Conservation (phyloP, 768 basidiomycete genomes). For the Psilocybe cyanescens region DNA sequence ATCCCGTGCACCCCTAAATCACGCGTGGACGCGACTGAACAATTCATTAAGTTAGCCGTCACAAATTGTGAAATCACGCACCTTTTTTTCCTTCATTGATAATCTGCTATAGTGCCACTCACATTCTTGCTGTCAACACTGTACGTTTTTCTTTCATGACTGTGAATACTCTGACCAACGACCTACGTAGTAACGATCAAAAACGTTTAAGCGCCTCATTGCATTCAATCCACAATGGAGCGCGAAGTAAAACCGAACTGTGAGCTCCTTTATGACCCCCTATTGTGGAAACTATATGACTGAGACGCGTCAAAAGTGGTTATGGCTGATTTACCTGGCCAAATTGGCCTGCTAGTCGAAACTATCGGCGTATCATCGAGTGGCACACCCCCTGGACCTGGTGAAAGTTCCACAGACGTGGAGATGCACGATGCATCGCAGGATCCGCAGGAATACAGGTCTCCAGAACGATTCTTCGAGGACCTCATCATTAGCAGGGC, state of each 20-base stretch:
- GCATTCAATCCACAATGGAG: not conserved
- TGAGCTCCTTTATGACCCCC: not conserved
- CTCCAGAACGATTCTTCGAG: conserved; percentile 1
- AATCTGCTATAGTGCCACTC: not conserved
- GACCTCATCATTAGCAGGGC: conserved; percentile 6
- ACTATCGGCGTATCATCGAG: not conserved
- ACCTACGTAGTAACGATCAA: not conserved
- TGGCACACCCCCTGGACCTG: not conserved
- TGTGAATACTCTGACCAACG: not conserved
- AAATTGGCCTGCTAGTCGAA: not conserved
- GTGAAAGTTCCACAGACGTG: not conserved
- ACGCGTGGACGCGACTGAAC: conserved; percentile 1
- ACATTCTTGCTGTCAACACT: not conserved
- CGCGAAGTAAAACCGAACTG: not conserved
- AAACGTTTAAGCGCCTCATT: not conserved
- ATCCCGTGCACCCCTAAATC: not conserved
- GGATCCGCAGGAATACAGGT: not conserved
- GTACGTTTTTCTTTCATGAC: not conserved
- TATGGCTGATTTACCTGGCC: not conserved
- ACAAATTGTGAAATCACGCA: not conserved
- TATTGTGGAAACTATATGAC: not conserved
- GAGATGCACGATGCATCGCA: not conserved
- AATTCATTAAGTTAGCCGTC: no score
- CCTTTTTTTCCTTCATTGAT: not conserved
- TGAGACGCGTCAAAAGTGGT: not conserved